Evolutionary conservation across 148 eudicot species (phyloP), one percentile per base, ranked within the genome.

Genomic region (Camellia lanceoleosa): DNA sequence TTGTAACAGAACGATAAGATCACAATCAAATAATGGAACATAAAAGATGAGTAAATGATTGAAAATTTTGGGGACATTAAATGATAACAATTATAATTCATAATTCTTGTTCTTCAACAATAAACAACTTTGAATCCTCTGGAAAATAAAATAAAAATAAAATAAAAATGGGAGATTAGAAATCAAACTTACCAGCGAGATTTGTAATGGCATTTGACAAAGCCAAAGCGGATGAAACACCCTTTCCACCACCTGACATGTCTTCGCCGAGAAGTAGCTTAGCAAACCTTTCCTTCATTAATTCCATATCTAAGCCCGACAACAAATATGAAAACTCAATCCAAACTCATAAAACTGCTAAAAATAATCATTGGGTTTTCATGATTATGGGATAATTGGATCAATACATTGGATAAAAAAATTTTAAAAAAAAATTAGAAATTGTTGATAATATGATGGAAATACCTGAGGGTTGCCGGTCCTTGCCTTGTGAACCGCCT

Each of bases 271-370:
- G 63, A 9, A 60, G 63, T 19, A 60, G 11, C 16, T 60, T 60
- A 6, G 63, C 9, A 18, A 60, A 60, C 63, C 63, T 60, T 18
- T 60, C 63, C 63, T 60, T 60, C 63, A 60, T 60, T 19, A 60
- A 0, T 16, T 60, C 63, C 5, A 18, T 60, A 83, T 89, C 92
- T 89, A 43, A 67, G 42, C 64, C 61, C 55, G 65, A 63, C 70
- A 70, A 38, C 14, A 75, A 70, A 69, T 20, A 42, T 18, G 23
- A 44, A 79, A 79, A 73, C 30, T 8, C 47, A 70, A 23, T 38
- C 56, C 70, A 47, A 0, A 65, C 38, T 59, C 47, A 75, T 43
- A 47, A 10, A 62, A 71, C 11, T 5, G 16, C 5, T 2, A 62
- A 62, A 77, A 64, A 18, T 0, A 44, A 4, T 47, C 51, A 67